phyloP scores from a whole-genome alignment of 2,329 filamentous ascomycete genomes.

The Trichoderma asperellum region DNA sequence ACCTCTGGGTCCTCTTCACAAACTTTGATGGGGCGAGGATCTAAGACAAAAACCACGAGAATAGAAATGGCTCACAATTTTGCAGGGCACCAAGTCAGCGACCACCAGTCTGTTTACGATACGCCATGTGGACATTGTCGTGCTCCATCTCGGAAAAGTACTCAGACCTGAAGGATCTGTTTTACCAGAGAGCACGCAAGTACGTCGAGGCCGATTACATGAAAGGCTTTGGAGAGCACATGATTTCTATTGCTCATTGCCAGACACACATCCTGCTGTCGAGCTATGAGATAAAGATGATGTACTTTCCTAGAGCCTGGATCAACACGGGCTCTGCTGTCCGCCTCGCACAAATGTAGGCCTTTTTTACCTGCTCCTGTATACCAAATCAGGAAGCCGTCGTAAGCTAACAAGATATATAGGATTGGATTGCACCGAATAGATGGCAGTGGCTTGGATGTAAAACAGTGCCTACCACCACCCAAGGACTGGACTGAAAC shows the following conservation, averaged over 20 bases:
- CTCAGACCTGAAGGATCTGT: conserved; percentile 76
- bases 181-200: conserved; percentile 87
- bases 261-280: conserved; percentile 82
- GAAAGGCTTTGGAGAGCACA: conserved; percentile 86
- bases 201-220: conserved; percentile 90
- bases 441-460: conserved; percentile 80
- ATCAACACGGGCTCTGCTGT: conserved; percentile 82
- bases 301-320: conserved; percentile 97
- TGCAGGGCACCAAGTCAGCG: conserved; percentile 75
- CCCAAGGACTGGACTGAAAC: conserved; percentile 92
- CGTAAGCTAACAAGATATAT: background rate
- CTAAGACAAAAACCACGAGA: background rate
- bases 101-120: conserved; percentile 84
- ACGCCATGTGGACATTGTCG: conserved; percentile 96
- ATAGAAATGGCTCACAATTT: conserved; percentile 6
- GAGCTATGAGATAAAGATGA: conserved; percentile 93
- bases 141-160: conserved; percentile 85
- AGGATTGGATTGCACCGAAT: conserved; percentile 92
- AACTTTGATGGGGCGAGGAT: background rate
- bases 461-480: conserved; percentile 87
- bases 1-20: background rate
- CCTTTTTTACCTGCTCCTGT: conserved; percentile 27
- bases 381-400: background rate
- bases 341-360: conserved; percentile 81
- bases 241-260: conserved; percentile 82